These are phyloP conservation scores for Trypanosoma cruzi DNA, from an alignment of 208 protist genomes.

Conservation along the genomic window DNA sequence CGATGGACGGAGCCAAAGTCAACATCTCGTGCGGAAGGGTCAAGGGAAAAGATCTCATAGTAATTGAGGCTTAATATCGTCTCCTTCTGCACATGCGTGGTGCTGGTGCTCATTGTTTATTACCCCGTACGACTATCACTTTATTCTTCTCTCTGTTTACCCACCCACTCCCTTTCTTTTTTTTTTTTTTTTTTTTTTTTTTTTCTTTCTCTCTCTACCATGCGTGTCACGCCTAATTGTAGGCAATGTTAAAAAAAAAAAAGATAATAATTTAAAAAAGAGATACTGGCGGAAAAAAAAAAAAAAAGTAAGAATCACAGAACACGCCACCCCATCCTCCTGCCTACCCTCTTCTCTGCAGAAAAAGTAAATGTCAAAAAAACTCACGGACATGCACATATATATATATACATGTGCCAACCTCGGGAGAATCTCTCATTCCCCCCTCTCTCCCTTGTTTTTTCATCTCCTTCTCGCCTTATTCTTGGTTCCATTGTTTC, in stretches of 20 bases:
- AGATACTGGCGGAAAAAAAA: no score
- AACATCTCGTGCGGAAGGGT: constrained; percentile 12
- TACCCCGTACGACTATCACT: not conserved
- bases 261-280: not conserved
- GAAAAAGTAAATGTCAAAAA: no score
- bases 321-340: no score
- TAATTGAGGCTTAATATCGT: constrained; percentile 51
- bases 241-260: no score
- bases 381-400: not conserved
- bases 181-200: not conserved
- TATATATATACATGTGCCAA: not conserved
- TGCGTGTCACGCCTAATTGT: no score
- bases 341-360: no score
- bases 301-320: no score
- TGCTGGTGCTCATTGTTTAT: constrained; percentile 9
- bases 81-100: constrained; percentile 37
- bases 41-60: constrained; percentile 68
- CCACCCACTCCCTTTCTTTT: no score
- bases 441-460: not conserved
- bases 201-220: not conserved
- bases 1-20: constrained; percentile 24
- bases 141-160: not conserved
- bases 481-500: no score
- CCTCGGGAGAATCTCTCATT: not conserved
- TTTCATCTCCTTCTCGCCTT: no score